Base-by-base conservation (phyloP, 495 filamentous ascomycete species). In the Aspergillus cavernicola region DNA sequence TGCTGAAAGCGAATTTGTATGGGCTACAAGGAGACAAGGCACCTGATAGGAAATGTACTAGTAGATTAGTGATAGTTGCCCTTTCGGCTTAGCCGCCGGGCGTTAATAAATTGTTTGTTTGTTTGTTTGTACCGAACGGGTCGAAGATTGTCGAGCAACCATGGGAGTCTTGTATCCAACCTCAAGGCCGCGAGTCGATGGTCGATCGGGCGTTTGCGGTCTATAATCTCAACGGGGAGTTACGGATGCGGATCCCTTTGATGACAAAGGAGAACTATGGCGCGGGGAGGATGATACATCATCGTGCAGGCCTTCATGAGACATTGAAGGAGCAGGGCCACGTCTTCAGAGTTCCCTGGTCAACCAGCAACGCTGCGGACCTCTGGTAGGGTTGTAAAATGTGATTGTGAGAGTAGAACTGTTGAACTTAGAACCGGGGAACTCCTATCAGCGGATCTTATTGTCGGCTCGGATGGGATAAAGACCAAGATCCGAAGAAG, bases 391-490 rank as follows among this genome's bases (percentile, higher is more conserved):
- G 65, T 68, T 0, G 15, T 53, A 0, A 44, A 29, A 7, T 65
- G 61, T 36, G 56, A 65, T 29, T 52, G 49, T 6, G 33, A 56
- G 0, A 18, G 35, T 4, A 65, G 67, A 16, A 51, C 31, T 1
- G 63, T 68, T 2, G 52, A 53, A 3, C 55, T 71, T n/a, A 54
- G 61, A 1, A 55, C 48, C 32, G 66, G 69, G 3, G 64, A 66
- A 1, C 35, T 42, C 0, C 1, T 67, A 0, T 15, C 26, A 0
- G 65, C 51, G 0, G 65, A 72, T 46, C 57, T 74, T 2, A 63
- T 81, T 1, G 42, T 83, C 31, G 78, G 79, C 0, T 72, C 79
- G 0, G 80, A 82, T 58, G 77, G 78, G 16, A 70, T 78, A 0
- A 58, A 54, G 22, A 54, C 45, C 28, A n/a, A 11, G 4, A 5